These are phyloP conservation scores for Penium margaritaceum DNA, from an alignment of 139 green algal genomes.

Conservation along the genomic window DNA sequence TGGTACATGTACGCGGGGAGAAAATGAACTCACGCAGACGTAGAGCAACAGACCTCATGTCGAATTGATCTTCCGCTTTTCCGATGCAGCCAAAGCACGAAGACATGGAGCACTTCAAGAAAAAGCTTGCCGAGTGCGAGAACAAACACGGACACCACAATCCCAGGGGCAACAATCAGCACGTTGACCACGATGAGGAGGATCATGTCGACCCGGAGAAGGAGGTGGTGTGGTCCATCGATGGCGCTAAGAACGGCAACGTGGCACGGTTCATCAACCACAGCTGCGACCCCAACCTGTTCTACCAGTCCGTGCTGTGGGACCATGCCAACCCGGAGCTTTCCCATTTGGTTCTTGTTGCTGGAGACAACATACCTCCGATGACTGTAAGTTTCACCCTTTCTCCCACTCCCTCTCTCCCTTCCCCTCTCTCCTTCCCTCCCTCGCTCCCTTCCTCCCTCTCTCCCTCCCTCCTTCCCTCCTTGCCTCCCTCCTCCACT, in stretches of 20 bases:
- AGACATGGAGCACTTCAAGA: too few relatives aligned
- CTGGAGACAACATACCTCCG: neutral
- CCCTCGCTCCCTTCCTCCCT: neutral
- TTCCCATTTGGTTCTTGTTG: neutral
- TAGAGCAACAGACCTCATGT: too few relatives aligned
- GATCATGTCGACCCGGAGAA: too few relatives aligned
- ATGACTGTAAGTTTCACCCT: neutral
- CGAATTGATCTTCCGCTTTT: too few relatives aligned
- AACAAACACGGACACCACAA: too few relatives aligned
- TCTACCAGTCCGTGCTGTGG: conserved; percentile 7
- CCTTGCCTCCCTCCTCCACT: neutral
- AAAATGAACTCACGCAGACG: too few relatives aligned
- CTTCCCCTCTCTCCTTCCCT: neutral
- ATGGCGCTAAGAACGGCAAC: conserved; percentile 81
- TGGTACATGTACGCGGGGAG: too few relatives aligned
- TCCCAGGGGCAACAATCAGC: too few relatives aligned
- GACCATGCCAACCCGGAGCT: conserved; percentile 2
- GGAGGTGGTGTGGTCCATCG: conserved; percentile 67
- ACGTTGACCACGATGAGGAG: too few relatives aligned
- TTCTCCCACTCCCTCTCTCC: neutral
- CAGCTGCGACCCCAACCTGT: conserved; percentile 84
- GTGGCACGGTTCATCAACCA: conserved; percentile 95
- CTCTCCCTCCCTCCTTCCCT: neutral
- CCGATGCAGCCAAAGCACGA: too few relatives aligned
- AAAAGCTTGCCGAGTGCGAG: too few relatives aligned